Base-by-base conservation (phyloP, 192 early-diverging fungal genomes). In the Phlyctochytrium planicorne region DNA sequence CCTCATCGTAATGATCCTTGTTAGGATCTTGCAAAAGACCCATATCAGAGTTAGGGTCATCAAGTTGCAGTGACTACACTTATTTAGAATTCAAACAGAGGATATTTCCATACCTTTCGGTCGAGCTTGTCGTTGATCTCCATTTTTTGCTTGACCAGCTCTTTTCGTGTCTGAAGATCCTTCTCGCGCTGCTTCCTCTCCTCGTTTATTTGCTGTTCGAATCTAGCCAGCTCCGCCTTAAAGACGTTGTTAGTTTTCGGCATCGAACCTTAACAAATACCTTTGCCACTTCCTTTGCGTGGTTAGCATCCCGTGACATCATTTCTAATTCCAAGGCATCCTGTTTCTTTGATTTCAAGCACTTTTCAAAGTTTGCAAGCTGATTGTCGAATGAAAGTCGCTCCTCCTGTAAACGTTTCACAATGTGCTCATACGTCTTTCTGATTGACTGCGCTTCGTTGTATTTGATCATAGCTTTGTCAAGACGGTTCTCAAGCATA, bases 381-480 rank as follows among this genome's bases (percentile, higher is more conserved):
- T 86, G 83, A 50, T 80, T 80, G 57, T 87, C 84, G 66, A 87
- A 87, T 25, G 80, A 77, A 40, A 87, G 73, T 16, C 84, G 71
- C 60, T 87, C 86, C 29, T 86, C 86, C 69, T 87, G 86, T 31
- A 87, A 71, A 24, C 76, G 47, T 62, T 84, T 79, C 32, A 83
- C 79, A 65, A 87, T 87, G 53, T 79, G 73, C 65, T 87, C 86
- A 67, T 87, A 87, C 0, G 79, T 84, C 67, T 86, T 87, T 27
- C 78, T 71, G 33, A 87, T 78, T 0, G 86, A 80, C 56, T 86
- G 86, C 1, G 86, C 81, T 65, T 87, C 86, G 68, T 87, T 84
- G 74, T 84, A 87, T 63, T 87, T 87, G 67, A 86, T 87, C 66
- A 79, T 77, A 29, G 84, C 84, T 65, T 86, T 87, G 69, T 87